Base-by-base conservation (phyloP, 2,329 filamentous ascomycete genomes). In the Alternaria ventricosa region DNA sequence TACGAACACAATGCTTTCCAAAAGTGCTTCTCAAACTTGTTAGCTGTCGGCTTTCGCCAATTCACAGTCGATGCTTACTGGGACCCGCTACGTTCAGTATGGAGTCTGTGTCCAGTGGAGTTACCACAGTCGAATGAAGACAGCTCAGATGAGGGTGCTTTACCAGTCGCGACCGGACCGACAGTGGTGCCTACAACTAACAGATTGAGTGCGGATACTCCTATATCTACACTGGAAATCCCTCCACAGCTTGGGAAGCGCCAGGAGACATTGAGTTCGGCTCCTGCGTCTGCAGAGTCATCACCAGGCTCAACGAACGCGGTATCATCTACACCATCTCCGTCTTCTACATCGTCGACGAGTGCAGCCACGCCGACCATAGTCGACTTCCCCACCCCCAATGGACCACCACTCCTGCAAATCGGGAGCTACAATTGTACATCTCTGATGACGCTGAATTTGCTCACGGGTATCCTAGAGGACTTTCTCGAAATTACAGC, bases 51-150 rank as follows among this genome's bases (percentile, higher is more conserved):
- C 6, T 90, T 88, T 69, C 82, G 84, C 43, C 83, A 86, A 47
- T 82, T 90, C 49, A 78, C 86, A 46, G 77, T 90, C 27, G 89
- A 91, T 74, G 69, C 90, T 12, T 91, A 89, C 71, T 91, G 89
- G 89, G 88, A 90, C 66, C 71, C 83, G 23, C 81, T 78, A 28
- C 82, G 84, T 27, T 78, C 77, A 30, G 73, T 82, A 44, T 91
- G 89, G 87, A 86, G 82, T 54, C 82, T 91, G 18, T 91, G 89
- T 73, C 89, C 89, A 0, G 86, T 86, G 3, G 76, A 84, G 49
- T 80, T 88, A 56, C 84, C 85, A 36, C 66, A 70, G 27, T 66
- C 69, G 7, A 65, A 64, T 43, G 60, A 45, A 22, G 55, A 44
- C 30, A 23, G 22, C 12, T 46, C 61, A 44, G 55, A 50, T 13